These are phyloP conservation scores for Sesbania bispinosa DNA, from an alignment of 306 rosid genomes.

Conservation along the genomic window DNA sequence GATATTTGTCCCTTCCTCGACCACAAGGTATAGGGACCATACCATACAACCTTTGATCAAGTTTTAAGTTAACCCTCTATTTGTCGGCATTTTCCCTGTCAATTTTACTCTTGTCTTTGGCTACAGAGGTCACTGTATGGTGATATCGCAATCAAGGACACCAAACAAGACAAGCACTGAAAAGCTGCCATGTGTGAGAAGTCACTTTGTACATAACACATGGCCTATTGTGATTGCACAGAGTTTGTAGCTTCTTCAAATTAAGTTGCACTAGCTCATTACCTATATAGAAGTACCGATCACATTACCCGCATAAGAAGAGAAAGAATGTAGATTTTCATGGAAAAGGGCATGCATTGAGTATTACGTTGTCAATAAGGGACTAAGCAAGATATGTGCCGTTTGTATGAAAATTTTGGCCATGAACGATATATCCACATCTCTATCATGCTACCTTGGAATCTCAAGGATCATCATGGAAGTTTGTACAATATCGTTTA, in stretches of 20 bases:
- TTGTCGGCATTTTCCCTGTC: slow-evolving; percentile 21
- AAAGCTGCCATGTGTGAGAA: slow-evolving; percentile 30
- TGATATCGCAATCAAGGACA: not conserved
- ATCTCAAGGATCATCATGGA: not conserved
- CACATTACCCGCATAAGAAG: not conserved
- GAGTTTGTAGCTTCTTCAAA: not conserved
- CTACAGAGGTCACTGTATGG: not conserved
- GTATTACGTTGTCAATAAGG: not conserved
- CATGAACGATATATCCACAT: not conserved
- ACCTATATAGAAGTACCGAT: not conserved
- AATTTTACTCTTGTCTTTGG: not conserved
- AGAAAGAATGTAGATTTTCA: slow-evolving; percentile 9
- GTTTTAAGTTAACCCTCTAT: slow-evolving; percentile 27
- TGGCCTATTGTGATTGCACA: slow-evolving; percentile 5
- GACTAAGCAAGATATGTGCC: slow-evolving; percentile 18
- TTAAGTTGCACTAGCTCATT: not conserved
- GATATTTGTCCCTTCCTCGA: slow-evolving; percentile 36
- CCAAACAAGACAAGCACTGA: slow-evolving; percentile 19
- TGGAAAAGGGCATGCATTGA: slow-evolving; percentile 12
- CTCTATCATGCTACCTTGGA: not conserved
- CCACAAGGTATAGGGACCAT: slow-evolving; percentile 6
- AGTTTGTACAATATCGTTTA: slow-evolving; percentile 2
- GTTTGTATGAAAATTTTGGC: slow-evolving; percentile 16
- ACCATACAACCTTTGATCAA: slow-evolving; percentile 24
- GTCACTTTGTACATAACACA: not conserved